Conservation (phyloP, 768 basidiomycete genomes). For the Asterophora lycoperdoides region DNA sequence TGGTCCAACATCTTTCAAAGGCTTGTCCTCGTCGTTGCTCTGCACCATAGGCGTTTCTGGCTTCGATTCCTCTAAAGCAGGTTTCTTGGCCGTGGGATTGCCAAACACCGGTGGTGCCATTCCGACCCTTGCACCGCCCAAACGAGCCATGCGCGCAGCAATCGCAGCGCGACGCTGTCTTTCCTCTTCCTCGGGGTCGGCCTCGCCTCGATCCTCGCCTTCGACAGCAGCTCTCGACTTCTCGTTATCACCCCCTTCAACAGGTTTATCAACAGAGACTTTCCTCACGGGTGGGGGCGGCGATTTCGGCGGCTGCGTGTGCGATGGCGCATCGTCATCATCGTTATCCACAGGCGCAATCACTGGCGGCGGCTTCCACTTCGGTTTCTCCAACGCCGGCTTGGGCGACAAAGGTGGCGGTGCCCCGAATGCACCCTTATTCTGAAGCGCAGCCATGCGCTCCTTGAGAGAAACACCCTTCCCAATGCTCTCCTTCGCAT, state of each 20-base stretch:
- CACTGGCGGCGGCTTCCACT: conserved; percentile 81
- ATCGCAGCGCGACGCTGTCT: conserved; percentile 80
- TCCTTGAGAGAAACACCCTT: conserved; percentile 83
- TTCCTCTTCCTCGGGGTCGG: conserved; percentile 66
- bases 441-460: conserved; percentile 92
- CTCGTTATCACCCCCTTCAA: conserved; percentile 17
- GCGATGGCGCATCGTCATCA: conserved; percentile 35
- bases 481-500: conserved; percentile 84
- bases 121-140: conserved; percentile 81
- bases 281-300: conserved; percentile 29
- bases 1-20: conserved; percentile 4
- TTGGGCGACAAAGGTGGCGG: conserved; percentile 51
- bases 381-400: conserved; percentile 64
- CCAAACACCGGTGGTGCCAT: conserved; percentile 75
- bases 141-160: conserved; percentile 88
- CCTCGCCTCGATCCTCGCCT: conserved; percentile 27
- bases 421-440: conserved; percentile 73
- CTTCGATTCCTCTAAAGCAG: conserved; percentile 25
- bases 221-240: conserved; percentile 14
- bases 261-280: conserved; percentile 18
- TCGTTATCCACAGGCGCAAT: conserved; percentile 41
- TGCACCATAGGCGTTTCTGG: conserved; percentile 9
- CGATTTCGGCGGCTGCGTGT: conserved; percentile 26
- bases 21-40: background rate
- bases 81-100: conserved; percentile 34